These are phyloP conservation scores for Kazachstania viticola DNA, from an alignment of 805 yeast species.

Conservation along the genomic window DNA sequence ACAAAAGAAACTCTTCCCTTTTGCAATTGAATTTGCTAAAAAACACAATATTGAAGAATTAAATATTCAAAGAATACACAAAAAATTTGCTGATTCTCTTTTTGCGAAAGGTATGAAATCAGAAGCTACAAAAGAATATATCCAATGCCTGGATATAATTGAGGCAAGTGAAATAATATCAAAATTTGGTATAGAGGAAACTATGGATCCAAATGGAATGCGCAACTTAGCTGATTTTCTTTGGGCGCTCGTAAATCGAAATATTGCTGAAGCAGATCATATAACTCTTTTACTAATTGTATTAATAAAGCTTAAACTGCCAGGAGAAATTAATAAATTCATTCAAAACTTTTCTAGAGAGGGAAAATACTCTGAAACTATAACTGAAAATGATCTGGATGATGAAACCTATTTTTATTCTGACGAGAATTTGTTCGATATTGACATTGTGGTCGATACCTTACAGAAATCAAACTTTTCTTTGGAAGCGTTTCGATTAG, in stretches of 20 bases:
- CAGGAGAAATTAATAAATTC: conserved; percentile 45
- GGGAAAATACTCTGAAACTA: conserved; percentile 17
- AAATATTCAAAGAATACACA: conserved; percentile 31
- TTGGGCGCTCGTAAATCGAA: conserved; percentile 43
- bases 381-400: conserved; percentile 24
- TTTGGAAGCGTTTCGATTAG: conserved; percentile 55
- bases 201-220: conserved; percentile 21
- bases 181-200: conserved; percentile 59
- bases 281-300: conserved; percentile 69
- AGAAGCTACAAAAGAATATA: conserved; percentile 65
- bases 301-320: conserved; percentile 62
- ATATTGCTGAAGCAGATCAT: conserved; percentile 64
- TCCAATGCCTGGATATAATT: conserved; percentile 41
- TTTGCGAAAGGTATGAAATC: conserved; percentile 54
- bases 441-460: conserved; percentile 52
- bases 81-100: conserved; percentile 59
- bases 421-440: conserved; percentile 38
- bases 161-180: conserved; percentile 69
- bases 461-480: conserved; percentile 64
- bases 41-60: conserved; percentile 18
- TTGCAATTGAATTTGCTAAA: conserved; percentile 62
- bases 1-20: conserved; percentile 56
- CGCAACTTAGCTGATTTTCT: conserved; percentile 51
- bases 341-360: conserved; percentile 31
- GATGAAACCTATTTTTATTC: conserved; percentile 28